Conservation (phyloP, 2,329 filamentous ascomycete species). For the Sporothrix humicola region DNA sequence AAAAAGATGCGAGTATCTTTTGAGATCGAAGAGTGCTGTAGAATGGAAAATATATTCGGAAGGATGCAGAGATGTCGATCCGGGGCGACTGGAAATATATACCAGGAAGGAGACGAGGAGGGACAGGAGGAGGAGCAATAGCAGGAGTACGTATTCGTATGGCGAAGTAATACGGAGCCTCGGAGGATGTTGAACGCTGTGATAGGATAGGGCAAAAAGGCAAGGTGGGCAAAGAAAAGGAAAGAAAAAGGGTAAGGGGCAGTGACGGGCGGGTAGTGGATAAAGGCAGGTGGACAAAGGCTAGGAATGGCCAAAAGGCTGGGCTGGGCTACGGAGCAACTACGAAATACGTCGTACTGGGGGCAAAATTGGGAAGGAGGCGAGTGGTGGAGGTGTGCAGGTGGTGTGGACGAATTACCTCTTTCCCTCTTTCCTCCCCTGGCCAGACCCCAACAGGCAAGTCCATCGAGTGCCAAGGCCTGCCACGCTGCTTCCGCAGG, state of each 20-base stretch:
- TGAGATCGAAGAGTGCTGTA: neutral
- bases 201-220: too few species aligned
- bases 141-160: slow-evolving; percentile 12
- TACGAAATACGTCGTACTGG: neutral
- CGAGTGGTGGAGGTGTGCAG: slow-evolving; percentile 4
- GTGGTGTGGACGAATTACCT: neutral
- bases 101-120: neutral
- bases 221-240: neutral
- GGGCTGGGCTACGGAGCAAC: too few species aligned
- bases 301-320: neutral
- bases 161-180: slow-evolving; percentile 18
- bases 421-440: neutral
- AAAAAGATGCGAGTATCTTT: neutral
- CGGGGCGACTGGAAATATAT: slow-evolving; percentile 21
- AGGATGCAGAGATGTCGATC: slow-evolving; percentile 21
- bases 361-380: slow-evolving; percentile 23
- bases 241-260: slow-evolving; percentile 8
- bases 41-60: neutral
- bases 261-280: slow-evolving; percentile 20
- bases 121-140: neutral
- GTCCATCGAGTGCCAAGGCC: neutral
- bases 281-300: neutral
- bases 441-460: slow-evolving; percentile 26
- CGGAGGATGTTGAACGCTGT: neutral
- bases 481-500: slow-evolving; percentile 15